A percentile compares a stretch with the other conserved stretches of the same genome.
These are phyloP conservation scores for Onygena corvina DNA, from an alignment of 2,329 filamentous ascomycete species.

Conservation along the genomic window DNA sequence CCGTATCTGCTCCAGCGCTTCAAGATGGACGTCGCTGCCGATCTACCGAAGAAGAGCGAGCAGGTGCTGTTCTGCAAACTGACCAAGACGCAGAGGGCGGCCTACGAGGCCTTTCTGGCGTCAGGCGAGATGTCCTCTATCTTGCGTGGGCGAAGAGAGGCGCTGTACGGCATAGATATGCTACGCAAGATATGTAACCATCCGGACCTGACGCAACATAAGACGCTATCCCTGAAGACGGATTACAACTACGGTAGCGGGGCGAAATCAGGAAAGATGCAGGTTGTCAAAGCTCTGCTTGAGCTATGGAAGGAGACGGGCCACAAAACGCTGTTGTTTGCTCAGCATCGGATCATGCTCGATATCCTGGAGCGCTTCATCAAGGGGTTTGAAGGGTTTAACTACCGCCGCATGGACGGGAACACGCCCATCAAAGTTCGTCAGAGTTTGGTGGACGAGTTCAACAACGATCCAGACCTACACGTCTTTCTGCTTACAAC, in stretches of 20 bases:
- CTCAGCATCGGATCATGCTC: slow-evolving; percentile 88
- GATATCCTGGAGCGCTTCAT: slow-evolving; percentile 84
- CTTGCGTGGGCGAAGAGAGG: slow-evolving; percentile 59
- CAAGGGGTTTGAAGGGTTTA: slow-evolving; percentile 52
- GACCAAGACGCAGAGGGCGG: slow-evolving; percentile 62
- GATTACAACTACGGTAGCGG: slow-evolving; percentile 67
- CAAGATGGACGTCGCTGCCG: slow-evolving; percentile 86
- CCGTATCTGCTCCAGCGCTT: slow-evolving; percentile 85
- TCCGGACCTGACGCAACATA: slow-evolving; percentile 70
- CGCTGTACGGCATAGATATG: slow-evolving; percentile 80
- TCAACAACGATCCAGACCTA: slow-evolving; percentile 68
- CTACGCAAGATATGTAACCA: slow-evolving; percentile 97
- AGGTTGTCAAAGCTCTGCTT: slow-evolving; percentile 77
- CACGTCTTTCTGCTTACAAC: slow-evolving; percentile 91
- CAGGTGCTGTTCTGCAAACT: slow-evolving; percentile 93
- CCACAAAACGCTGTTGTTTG: slow-evolving; percentile 87
- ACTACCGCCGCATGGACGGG: slow-evolving; percentile 85
- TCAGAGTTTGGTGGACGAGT: slow-evolving; percentile 82
- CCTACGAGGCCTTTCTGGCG: slow-evolving; percentile 67
- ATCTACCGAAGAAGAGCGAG: slow-evolving; percentile 90
- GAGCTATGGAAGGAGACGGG: slow-evolving; percentile 84
- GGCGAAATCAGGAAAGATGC: slow-evolving; percentile 84
- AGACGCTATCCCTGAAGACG: slow-evolving; percentile 44
- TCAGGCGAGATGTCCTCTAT: slow-evolving; percentile 83
- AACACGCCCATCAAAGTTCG: slow-evolving; percentile 76